Evolutionary conservation across 805 yeast genomes (phyloP).

Genomic region (Saccharomycopsis fodiens): DNA sequence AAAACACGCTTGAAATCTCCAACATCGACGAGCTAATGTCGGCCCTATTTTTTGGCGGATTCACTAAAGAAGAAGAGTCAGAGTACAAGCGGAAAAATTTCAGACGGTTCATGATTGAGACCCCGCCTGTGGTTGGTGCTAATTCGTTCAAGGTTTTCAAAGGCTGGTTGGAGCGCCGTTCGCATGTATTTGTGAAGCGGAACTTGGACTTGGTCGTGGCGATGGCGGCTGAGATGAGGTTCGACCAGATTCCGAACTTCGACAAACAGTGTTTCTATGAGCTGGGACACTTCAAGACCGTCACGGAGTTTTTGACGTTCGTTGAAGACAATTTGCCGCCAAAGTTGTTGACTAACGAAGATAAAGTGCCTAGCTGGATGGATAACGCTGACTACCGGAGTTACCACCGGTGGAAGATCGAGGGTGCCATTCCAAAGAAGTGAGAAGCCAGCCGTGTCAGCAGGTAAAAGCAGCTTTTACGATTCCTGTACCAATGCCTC

Average conservation of each 20-base stretch:
- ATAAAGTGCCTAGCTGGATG: background rate
- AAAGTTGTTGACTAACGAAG: background rate
- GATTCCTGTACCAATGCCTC: conserved; percentile 23
- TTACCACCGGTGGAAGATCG: background rate
- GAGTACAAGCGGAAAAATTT: background rate
- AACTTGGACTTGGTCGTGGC: background rate
- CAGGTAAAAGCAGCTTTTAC: background rate
- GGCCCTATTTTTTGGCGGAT: background rate
- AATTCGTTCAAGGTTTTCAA: background rate
- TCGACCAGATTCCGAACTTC: background rate
- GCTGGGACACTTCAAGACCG: background rate
- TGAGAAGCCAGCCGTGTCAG: background rate
- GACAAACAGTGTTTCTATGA: too few relatives aligned
- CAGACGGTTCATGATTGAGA: background rate
- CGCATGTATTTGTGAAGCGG: background rate
- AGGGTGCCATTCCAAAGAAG: background rate
- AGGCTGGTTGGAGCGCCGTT: background rate
- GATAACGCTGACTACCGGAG: background rate
- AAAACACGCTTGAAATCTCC: background rate
- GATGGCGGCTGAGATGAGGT: background rate
- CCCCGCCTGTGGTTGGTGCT: background rate
- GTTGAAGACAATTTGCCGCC: background rate
- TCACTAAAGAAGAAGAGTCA: background rate
- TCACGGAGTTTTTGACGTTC: background rate
- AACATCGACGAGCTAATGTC: background rate